phyloP scores from a whole-genome alignment of 2,329 filamentous ascomycete genomes.

The Aspergillus glaucus region DNA sequence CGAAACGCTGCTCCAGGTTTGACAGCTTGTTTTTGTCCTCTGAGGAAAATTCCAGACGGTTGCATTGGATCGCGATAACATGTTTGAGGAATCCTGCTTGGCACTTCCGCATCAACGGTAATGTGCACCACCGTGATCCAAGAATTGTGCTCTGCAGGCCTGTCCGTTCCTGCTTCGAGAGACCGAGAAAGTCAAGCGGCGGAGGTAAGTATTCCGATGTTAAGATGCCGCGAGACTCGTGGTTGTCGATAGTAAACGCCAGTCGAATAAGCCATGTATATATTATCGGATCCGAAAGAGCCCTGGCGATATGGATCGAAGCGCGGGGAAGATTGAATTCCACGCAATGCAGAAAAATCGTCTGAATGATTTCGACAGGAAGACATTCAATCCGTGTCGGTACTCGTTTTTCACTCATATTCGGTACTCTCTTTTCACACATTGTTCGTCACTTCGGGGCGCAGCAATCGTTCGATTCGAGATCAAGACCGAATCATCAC shows the following conservation, averaged over 20 bases:
- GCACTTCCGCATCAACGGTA: conserved; percentile 33
- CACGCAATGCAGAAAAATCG: conserved; percentile 46
- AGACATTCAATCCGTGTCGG: conserved; percentile 37
- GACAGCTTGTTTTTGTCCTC: conserved; percentile 12
- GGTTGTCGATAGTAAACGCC: conserved; percentile 36
- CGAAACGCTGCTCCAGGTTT: too few species aligned
- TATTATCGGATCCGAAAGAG: conserved; percentile 35
- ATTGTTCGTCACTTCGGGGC: neutral
- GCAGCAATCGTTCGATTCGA: neutral
- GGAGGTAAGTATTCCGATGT: conserved; percentile 34
- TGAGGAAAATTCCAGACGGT: conserved; percentile 19
- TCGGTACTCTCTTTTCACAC: neutral
- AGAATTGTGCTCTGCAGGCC: conserved; percentile 33
- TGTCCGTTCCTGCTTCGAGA: conserved; percentile 22
- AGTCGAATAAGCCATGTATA: conserved; percentile 40
- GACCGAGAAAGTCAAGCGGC: conserved; percentile 26
- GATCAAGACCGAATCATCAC: too few species aligned
- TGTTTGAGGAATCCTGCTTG: conserved; percentile 34
- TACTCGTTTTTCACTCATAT: neutral
- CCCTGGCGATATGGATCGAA: conserved; percentile 36
- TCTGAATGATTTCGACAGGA: conserved; percentile 45
- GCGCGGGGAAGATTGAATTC: conserved; percentile 43
- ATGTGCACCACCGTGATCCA: conserved; percentile 36
- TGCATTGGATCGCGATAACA: conserved; percentile 24
- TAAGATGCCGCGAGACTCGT: conserved; percentile 23